Percentiles rank a stretch among this genome's conserved stretches.
Evolutionary conservation across 2,329 filamentous ascomycete genomes (phyloP).

Genomic region (Fonsecaea erecta): DNA sequence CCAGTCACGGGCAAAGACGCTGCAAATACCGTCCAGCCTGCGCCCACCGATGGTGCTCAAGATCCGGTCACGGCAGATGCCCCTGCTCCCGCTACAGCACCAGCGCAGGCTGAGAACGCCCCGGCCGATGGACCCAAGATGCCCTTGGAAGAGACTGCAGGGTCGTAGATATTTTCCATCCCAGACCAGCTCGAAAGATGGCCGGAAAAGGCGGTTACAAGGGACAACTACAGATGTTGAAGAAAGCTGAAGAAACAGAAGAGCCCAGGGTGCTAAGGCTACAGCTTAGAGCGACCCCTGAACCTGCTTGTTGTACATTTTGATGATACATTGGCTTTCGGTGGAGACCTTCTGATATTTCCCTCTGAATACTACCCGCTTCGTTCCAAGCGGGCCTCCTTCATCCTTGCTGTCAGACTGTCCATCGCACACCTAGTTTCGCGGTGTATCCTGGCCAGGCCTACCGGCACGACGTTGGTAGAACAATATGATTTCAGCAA

Average conservation of each 20-base stretch:
- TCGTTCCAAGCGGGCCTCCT: background rate
- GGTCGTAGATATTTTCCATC: background rate
- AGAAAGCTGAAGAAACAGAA: background rate
- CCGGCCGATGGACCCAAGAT: slow-evolving; percentile 25
- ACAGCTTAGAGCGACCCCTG: background rate
- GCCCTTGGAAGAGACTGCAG: slow-evolving; percentile 10
- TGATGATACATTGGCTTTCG: slow-evolving; percentile 1
- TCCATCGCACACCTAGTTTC: background rate
- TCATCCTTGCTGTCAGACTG: background rate
- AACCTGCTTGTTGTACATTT: background rate
- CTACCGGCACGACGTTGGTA: background rate
- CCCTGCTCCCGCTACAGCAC: slow-evolving; percentile 24
- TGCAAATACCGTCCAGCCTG: slow-evolving; percentile 25
- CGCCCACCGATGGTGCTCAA: slow-evolving; percentile 28
- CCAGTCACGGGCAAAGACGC: slow-evolving; percentile 30
- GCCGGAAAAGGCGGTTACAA: background rate
- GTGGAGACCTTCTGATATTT: background rate
- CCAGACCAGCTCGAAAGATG: background rate
- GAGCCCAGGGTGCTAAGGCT: background rate
- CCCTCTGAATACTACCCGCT: background rate
- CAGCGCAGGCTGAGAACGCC: slow-evolving; percentile 25
- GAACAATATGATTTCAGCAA: background rate
- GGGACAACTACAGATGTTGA: background rate
- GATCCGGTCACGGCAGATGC: slow-evolving; percentile 20
- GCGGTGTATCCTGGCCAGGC: background rate